Evolutionary conservation across 805 yeast species (phyloP).

Genomic region (Metschnikowia noctiluminum): DNA sequence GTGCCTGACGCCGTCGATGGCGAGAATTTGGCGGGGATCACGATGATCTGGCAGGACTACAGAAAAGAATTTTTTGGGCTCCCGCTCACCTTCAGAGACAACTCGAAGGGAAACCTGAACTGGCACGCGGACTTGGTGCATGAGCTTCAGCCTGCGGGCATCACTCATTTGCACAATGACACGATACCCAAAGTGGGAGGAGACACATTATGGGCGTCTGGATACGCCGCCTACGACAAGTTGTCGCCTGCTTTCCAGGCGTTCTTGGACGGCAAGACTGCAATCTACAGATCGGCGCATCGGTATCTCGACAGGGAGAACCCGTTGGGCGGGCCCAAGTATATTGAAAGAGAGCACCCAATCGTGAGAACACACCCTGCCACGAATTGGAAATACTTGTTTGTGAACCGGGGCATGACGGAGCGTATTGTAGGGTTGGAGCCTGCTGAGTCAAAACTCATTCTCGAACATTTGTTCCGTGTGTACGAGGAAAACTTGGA

Average conservation of each 20-base stretch:
- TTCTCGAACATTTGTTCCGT: conserved; percentile 8
- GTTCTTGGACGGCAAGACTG: conserved; percentile 50
- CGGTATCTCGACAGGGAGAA: conserved; percentile 31
- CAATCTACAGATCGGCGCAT: conserved; percentile 40
- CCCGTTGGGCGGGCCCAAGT: conserved; percentile 27
- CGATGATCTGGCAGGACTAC: conserved; percentile 29
- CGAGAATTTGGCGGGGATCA: conserved; percentile 18
- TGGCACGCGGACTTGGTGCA: conserved; percentile 51
- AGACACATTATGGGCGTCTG: conserved; percentile 53
- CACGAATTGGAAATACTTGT: conserved; percentile 28
- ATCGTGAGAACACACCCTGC: conserved; percentile 28
- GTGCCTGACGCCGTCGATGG: conserved; percentile 14
- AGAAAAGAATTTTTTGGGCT: conserved; percentile 17
- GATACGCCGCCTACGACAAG: conserved; percentile 33
- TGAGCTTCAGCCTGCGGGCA: conserved; percentile 53
- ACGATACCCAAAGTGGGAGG: conserved; percentile 50
- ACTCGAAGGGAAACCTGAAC: conserved; percentile 15
- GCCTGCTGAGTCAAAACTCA: conserved; percentile 19
- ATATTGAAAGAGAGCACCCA: conserved; percentile 26
- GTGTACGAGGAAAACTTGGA: conserved; percentile 37
- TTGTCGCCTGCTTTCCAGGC: conserved; percentile 41
- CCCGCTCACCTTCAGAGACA: conserved; percentile 24
- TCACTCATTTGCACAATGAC: conserved; percentile 50
- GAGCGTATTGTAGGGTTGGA: conserved; percentile 4
- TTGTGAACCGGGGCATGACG: conserved; percentile 26